Percentiles rank a stretch among this genome's conserved stretches.
Evolutionary conservation across 768 basidiomycete species (phyloP).

Genomic region (Leccinum imitatum): DNA sequence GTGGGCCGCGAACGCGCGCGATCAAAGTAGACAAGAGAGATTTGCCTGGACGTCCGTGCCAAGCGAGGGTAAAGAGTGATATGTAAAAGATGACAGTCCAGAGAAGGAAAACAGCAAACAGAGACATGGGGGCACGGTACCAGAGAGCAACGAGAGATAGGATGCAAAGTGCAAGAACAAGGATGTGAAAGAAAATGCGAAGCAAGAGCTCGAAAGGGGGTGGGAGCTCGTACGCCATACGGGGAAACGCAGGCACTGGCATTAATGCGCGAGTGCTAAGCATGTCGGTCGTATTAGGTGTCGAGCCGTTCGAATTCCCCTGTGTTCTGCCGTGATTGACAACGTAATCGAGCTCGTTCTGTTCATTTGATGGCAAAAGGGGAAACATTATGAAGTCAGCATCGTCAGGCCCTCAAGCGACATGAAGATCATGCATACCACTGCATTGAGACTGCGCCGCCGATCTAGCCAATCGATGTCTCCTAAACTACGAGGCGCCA

Average conservation of each 20-base stretch:
- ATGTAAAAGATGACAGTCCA: constrained; percentile 62
- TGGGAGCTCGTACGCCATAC: constrained; percentile 33
- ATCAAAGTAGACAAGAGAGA: constrained; percentile 57
- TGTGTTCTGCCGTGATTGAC: constrained; percentile 53
- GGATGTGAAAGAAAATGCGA: constrained; percentile 54
- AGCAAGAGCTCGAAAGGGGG: constrained; percentile 38
- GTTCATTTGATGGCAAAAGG: constrained; percentile 16
- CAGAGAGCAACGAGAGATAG: constrained; percentile 60
- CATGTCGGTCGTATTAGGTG: constrained; percentile 53
- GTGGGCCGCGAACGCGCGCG: constrained; percentile 40
- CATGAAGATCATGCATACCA: constrained; percentile 48
- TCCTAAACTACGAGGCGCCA: constrained; percentile 52
- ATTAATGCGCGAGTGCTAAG: constrained; percentile 42
- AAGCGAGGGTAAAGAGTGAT: constrained; percentile 52
- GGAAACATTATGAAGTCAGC: constrained; percentile 21
- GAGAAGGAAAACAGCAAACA: constrained; percentile 64
- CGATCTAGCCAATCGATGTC: constrained; percentile 81
- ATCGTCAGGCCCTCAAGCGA: constrained; percentile 15
- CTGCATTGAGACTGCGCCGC: constrained; percentile 65
- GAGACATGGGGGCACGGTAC: constrained; percentile 49
- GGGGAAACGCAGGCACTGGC: constrained; percentile 28
- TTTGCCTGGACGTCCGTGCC: constrained; percentile 53
- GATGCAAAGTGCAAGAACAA: constrained; percentile 58
- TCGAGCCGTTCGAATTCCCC: constrained; percentile 37
- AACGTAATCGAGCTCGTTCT: constrained; percentile 76